Base-by-base conservation (phyloP, 305 asterid genomes). In the Rubia peregrina region DNA sequence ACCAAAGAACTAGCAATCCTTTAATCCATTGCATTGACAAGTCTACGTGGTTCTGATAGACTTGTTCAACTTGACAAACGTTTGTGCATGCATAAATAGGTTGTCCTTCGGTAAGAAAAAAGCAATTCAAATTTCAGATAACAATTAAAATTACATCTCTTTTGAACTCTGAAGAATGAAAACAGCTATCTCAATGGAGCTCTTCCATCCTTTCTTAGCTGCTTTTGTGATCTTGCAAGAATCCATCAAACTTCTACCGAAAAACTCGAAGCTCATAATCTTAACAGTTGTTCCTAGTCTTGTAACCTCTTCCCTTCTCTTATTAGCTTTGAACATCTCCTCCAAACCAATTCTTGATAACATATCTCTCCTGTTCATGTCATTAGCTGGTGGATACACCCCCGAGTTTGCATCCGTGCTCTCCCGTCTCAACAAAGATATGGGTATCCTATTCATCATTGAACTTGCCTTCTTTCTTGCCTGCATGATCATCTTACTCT, bases 181-280 rank as follows among this genome's bases (percentile, higher is more conserved):
- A 12, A 56, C 40, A 38, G 30, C 65, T 21, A 40, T 22, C 8
- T 19, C 61, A 56, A 75, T 75, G 78, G 66, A 19, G 17, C 7
- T 24, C 2, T 57, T 68, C 56, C 59, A 62, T 22, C 71, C 68
- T 10, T 42, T 69, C 53, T 22, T 70, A 0, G 78, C 74, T 9
- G 57, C 55, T 16, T 4, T 59, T 7, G 43, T 48, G 44, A 72
- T 77, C 60, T 66, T 83, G 5, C 72, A 71, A 17, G 83, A 83
- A n/a, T 66, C 81, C 67, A n/a, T 78, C 61, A 74, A 74, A 67
- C 41, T 80, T 40, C 42, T 78, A 9, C 60, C 41, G 12, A 70
- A 77, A 76, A 80, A 80, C 73, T 61, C 72, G 12, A 78, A 67
- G 21, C 74, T 76, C 42, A 7, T 76, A 67, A 62, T 69, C 24